Percentiles rank a stretch among this genome's conserved stretches.
Conservation (phyloP, 163 green algal species). For the Volvox carteri region DNA sequence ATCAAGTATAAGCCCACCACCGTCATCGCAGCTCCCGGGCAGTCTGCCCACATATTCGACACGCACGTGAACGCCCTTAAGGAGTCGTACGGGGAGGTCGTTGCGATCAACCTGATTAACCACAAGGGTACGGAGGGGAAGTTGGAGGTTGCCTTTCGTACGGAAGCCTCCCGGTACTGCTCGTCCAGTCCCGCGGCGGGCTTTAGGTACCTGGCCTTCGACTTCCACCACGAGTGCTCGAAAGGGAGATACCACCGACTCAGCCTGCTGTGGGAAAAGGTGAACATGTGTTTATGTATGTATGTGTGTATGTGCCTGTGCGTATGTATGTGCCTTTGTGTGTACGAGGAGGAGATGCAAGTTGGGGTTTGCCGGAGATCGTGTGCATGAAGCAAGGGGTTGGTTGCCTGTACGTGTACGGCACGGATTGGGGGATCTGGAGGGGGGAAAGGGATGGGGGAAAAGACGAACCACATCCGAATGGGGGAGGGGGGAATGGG, state of each 20-base stretch:
- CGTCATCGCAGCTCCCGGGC: slow-evolving; percentile 65
- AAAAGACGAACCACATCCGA: too few relatives aligned
- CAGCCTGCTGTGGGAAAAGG: slow-evolving; percentile 80
- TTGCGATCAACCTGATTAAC: slow-evolving; percentile 90
- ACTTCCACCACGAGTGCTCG: slow-evolving; percentile 92
- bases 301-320: too few relatives aligned
- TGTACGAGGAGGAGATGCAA: too few relatives aligned
- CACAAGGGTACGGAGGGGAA: slow-evolving; percentile 85
- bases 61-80: slow-evolving; percentile 76
- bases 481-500: too few relatives aligned
- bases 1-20: slow-evolving; percentile 96
- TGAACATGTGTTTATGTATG: too few relatives aligned
- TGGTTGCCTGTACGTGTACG: too few relatives aligned
- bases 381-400: too few relatives aligned
- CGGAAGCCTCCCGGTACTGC: slow-evolving; percentile 63
- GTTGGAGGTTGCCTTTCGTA: slow-evolving; percentile 77
- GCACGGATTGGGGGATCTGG: too few relatives aligned
- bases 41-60: slow-evolving; percentile 69
- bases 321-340: too few relatives aligned
- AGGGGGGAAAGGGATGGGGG: too few relatives aligned
- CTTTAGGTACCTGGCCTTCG: slow-evolving; percentile 82
- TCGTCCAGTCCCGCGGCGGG: slow-evolving; percentile 2
- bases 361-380: too few relatives aligned
- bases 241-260: slow-evolving; percentile 78
- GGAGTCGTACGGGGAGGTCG: slow-evolving; percentile 79